Conservation (phyloP, 2,329 filamentous ascomycete genomes). For the Cryphonectria carpinicola region DNA sequence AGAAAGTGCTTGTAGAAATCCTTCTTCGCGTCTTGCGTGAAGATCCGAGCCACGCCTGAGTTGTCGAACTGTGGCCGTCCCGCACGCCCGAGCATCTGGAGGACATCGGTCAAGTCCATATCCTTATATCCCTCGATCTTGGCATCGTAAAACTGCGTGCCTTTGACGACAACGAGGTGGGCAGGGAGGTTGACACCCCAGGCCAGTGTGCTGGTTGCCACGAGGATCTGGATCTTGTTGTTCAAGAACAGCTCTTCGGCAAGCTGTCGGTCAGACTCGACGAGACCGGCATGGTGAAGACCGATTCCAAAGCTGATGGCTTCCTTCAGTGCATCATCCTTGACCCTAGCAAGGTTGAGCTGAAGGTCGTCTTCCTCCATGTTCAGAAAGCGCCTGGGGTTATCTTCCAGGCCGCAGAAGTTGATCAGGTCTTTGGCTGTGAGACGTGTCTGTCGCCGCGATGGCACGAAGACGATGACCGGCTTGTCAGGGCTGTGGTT, state of each 20-base stretch:
- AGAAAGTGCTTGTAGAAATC: conserved; percentile 99
- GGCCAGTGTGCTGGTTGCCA: conserved; percentile 93
- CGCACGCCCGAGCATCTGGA: conserved; percentile 96
- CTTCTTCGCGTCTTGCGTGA: conserved; percentile 97
- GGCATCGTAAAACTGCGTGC: conserved; percentile 96
- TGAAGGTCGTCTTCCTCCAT: conserved; percentile 96
- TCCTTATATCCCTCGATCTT: conserved; percentile 98
- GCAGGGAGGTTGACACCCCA: conserved; percentile 99
- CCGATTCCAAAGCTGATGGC: conserved; percentile 98
- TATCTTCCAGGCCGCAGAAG: conserved; percentile 97
- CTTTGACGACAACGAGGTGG: conserved; percentile 96
- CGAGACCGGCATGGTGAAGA: conserved; percentile 93
- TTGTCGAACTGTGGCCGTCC: conserved; percentile 96
- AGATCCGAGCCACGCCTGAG: conserved; percentile 94
- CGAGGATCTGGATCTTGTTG: conserved; percentile 96
- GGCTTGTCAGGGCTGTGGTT: conserved; percentile 95
- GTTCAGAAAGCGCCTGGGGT: conserved; percentile 86
- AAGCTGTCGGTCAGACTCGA: conserved; percentile 89
- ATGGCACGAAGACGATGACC: conserved; percentile 97
- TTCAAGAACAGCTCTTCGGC: conserved; percentile 94
- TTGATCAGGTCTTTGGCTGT: conserved; percentile 98
- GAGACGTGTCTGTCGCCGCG: conserved; percentile 88
- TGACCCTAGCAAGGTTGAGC: conserved; percentile 83
- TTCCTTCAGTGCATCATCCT: conserved; percentile 90
- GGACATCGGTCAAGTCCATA: conserved; percentile 97